Evolutionary conservation across 2,329 filamentous ascomycete species (phyloP).

Genomic region (Exophiala aquamarina): DNA sequence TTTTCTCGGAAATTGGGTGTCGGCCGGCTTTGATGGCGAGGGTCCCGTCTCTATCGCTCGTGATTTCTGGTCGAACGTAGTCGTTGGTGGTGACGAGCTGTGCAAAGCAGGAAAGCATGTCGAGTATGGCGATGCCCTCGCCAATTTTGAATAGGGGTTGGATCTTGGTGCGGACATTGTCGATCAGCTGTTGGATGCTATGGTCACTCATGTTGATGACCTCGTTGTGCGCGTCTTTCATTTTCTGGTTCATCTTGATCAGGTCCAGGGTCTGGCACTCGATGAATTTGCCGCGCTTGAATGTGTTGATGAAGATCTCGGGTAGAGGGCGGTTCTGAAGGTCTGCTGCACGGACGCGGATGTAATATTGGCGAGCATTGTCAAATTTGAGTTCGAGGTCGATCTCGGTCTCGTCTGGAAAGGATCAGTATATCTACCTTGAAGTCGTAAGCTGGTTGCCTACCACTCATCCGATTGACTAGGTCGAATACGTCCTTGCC

Average conservation of each 20-base stretch:
- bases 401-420: slow-evolving; percentile 58
- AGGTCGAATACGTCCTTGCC: slow-evolving; percentile 75
- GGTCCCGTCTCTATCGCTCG: slow-evolving; percentile 45
- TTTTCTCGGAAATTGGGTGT: slow-evolving; percentile 77
- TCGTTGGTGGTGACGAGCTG: slow-evolving; percentile 68
- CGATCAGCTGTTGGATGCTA: slow-evolving; percentile 69
- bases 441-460: neutral
- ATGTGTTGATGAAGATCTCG: slow-evolving; percentile 72
- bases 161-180: slow-evolving; percentile 69
- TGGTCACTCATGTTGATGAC: slow-evolving; percentile 79
- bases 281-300: slow-evolving; percentile 69
- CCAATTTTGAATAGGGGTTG: slow-evolving; percentile 78
- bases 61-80: slow-evolving; percentile 69
- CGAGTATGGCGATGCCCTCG: slow-evolving; percentile 80
- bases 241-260: slow-evolving; percentile 75
- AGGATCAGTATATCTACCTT: slow-evolving; percentile 23
- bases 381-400: slow-evolving; percentile 72
- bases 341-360: slow-evolving; percentile 64
- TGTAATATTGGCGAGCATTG: slow-evolving; percentile 73
- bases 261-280: slow-evolving; percentile 87
- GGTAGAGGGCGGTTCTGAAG: slow-evolving; percentile 63
- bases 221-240: slow-evolving; percentile 79
- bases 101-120: slow-evolving; percentile 79
- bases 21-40: slow-evolving; percentile 72
- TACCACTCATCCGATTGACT: slow-evolving; percentile 66